phyloP scores from a whole-genome alignment of 1,139 yeast genomes.

The Tardiomyces blankii region DNA sequence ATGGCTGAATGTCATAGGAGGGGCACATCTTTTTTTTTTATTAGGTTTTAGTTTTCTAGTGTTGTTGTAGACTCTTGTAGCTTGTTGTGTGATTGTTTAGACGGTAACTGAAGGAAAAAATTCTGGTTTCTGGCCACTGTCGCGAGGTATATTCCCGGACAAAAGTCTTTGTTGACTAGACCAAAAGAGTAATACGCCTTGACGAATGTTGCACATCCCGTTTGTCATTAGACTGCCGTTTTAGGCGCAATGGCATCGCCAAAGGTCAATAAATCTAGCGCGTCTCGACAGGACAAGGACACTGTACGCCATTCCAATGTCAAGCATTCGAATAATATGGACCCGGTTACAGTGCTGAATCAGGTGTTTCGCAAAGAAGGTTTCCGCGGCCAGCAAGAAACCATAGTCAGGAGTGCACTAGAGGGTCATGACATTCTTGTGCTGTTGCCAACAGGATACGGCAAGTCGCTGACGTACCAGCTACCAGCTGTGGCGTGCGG shows the following conservation, averaged over 20 bases:
- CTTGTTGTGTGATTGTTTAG: background rate
- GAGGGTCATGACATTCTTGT: slow-evolving; percentile 71
- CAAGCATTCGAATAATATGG: slow-evolving; percentile 4
- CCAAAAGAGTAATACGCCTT: too few relatives aligned
- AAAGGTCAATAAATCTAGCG: background rate
- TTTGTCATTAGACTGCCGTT: background rate
- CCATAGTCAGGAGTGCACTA: slow-evolving; percentile 61
- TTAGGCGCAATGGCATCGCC: background rate
- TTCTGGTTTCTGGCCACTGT: too few relatives aligned
- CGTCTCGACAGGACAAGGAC: background rate
- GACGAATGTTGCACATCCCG: too few relatives aligned
- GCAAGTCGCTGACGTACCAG: slow-evolving; percentile 81
- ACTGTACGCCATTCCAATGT: too few relatives aligned
- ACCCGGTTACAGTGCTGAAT: slow-evolving; percentile 9
- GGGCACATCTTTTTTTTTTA: slow-evolving; percentile 20
- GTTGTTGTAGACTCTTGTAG: background rate
- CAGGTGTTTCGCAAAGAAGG: slow-evolving; percentile 15
- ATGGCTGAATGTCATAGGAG: slow-evolving; percentile 28
- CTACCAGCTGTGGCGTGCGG: slow-evolving; percentile 58
- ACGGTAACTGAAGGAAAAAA: too few relatives aligned
- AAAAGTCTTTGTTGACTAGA: too few relatives aligned
- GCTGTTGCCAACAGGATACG: slow-evolving; percentile 90
- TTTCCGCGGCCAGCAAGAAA: slow-evolving; percentile 64
- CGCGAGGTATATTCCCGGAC: too few relatives aligned
- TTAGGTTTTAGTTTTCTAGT: background rate